These are phyloP conservation scores for Lentinus brumalis DNA, from an alignment of 768 basidiomycete genomes.

Conservation along the genomic window DNA sequence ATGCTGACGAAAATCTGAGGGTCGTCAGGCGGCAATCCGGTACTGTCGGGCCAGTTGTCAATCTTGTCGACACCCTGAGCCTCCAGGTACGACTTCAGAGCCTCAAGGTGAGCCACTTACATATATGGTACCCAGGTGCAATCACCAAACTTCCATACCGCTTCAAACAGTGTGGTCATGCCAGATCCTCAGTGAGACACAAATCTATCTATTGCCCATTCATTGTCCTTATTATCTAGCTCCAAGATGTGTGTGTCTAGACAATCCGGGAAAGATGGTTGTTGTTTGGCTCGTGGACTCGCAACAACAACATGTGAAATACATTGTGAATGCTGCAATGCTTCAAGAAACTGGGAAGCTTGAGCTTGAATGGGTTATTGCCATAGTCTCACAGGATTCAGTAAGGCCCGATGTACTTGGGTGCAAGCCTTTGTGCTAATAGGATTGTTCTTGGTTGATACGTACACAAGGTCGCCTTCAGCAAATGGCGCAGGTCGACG, in stretches of 20 bases:
- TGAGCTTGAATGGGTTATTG: slow-evolving; percentile 30
- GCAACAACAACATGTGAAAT: slow-evolving; percentile 39
- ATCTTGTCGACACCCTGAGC: slow-evolving; percentile 18
- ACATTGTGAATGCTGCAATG: slow-evolving; percentile 31
- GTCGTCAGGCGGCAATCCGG: neutral
- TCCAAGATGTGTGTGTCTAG: slow-evolving; percentile 23
- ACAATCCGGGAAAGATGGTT: slow-evolving; percentile 39
- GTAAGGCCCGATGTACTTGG: slow-evolving; percentile 43
- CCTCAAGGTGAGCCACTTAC: slow-evolving; percentile 24
- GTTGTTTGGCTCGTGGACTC: slow-evolving; percentile 32
- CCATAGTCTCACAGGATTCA: slow-evolving; percentile 22
- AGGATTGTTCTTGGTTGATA: slow-evolving; percentile 39
- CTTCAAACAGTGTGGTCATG: slow-evolving; percentile 31
- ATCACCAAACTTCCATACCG: slow-evolving; percentile 37
- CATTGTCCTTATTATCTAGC: slow-evolving; percentile 20
- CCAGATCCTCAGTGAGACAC: slow-evolving; percentile 28
- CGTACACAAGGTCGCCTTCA: slow-evolving; percentile 34
- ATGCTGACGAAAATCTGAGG: too few relatives aligned
- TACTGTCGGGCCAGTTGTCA: neutral
- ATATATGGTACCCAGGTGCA: slow-evolving; percentile 35
- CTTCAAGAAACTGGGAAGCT: slow-evolving; percentile 31
- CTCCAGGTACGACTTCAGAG: slow-evolving; percentile 25
- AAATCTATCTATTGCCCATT: slow-evolving; percentile 33
- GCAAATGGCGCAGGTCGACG: slow-evolving; percentile 17
- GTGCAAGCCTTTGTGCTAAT: slow-evolving; percentile 38